A percentile compares a stretch with the other conserved stretches of the same genome.
Conservation (phyloP, 208 protist species). For the Leishmania amazonensis region DNA sequence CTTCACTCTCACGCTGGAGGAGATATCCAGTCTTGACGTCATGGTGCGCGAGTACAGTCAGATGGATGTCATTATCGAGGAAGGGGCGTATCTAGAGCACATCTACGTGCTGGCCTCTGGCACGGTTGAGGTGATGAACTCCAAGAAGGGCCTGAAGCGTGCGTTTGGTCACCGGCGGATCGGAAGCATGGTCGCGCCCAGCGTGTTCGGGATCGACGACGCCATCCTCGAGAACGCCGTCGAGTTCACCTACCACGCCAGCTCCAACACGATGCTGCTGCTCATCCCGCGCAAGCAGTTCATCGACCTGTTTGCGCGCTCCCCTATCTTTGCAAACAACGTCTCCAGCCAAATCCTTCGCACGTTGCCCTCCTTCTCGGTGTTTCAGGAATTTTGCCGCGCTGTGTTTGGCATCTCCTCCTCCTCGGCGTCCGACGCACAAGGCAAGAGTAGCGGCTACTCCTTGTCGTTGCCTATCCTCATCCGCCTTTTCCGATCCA, state of each 20-base stretch:
- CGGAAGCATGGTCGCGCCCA: constrained; percentile 73
- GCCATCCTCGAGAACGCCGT: constrained; percentile 73
- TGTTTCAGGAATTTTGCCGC: constrained; percentile 80
- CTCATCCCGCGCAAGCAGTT: constrained; percentile 77
- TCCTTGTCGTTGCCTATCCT: constrained; percentile 53
- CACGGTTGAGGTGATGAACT: constrained; percentile 87
- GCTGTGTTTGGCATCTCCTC: constrained; percentile 71
- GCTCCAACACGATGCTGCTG: constrained; percentile 59
- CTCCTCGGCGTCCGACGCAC: constrained; percentile 38
- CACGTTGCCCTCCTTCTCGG: constrained; percentile 62
- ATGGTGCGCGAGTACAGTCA: constrained; percentile 86
- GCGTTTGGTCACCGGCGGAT: constrained; percentile 77
- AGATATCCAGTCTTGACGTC: constrained; percentile 58
- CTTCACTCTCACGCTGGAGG: constrained; percentile 64
- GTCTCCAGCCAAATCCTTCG: constrained; percentile 74
- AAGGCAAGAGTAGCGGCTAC: constrained; percentile 34
- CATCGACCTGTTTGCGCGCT: constrained; percentile 60
- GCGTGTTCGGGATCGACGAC: constrained; percentile 80
- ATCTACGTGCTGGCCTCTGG: constrained; percentile 83
- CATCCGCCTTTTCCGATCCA: constrained; percentile 55
- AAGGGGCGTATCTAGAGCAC: constrained; percentile 65
- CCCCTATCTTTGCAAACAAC: constrained; percentile 79
- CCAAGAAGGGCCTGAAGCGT: constrained; percentile 65
- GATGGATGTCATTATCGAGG: constrained; percentile 82
- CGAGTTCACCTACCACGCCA: constrained; percentile 84